These are phyloP conservation scores for Priceomyces carsonii DNA, from an alignment of 805 yeast species.

Conservation along the genomic window DNA sequence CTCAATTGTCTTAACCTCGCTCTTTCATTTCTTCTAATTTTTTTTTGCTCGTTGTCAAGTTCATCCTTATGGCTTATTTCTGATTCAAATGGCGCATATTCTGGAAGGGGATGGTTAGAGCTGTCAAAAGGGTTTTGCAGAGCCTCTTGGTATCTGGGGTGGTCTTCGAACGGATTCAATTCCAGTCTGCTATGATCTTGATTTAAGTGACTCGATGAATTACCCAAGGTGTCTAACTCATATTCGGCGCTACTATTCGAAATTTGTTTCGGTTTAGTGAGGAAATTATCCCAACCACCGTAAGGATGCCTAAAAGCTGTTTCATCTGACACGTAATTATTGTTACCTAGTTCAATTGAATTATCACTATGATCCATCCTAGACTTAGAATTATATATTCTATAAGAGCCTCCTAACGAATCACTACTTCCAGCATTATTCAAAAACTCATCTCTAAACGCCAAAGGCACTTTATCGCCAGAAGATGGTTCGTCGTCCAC, in stretches of 20 bases:
- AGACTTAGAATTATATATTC: neutral
- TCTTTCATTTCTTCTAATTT: slow-evolving; percentile 20
- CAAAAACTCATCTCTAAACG: slow-evolving; percentile 19
- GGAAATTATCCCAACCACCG: neutral
- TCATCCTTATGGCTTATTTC: slow-evolving; percentile 4
- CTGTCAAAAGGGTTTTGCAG: neutral
- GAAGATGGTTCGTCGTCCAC: neutral
- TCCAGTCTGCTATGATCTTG: slow-evolving; percentile 7
- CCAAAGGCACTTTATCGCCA: slow-evolving; percentile 4
- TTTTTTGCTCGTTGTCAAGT: slow-evolving; percentile 13
- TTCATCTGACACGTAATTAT: neutral
- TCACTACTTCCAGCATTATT: slow-evolving; percentile 13
- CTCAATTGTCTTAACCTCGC: slow-evolving; percentile 24
- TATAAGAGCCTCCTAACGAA: slow-evolving; percentile 9
- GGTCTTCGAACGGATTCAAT: slow-evolving; percentile 9
- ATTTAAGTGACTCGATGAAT: neutral
- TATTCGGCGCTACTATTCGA: slow-evolving; percentile 2
- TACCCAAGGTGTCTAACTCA: slow-evolving; percentile 1
- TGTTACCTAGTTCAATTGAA: slow-evolving; percentile 1
- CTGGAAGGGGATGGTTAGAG: slow-evolving; percentile 2
- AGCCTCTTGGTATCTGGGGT: slow-evolving; percentile 1
- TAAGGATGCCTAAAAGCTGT: neutral
- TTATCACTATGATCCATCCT: neutral
- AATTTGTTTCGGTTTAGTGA: neutral
- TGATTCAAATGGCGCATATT: slow-evolving; percentile 2